A percentile compares a stretch with the other conserved stretches of the same genome.
These are phyloP conservation scores for Geosmithia putterillii DNA, from an alignment of 2,329 filamentous ascomycete species.

Conservation along the genomic window DNA sequence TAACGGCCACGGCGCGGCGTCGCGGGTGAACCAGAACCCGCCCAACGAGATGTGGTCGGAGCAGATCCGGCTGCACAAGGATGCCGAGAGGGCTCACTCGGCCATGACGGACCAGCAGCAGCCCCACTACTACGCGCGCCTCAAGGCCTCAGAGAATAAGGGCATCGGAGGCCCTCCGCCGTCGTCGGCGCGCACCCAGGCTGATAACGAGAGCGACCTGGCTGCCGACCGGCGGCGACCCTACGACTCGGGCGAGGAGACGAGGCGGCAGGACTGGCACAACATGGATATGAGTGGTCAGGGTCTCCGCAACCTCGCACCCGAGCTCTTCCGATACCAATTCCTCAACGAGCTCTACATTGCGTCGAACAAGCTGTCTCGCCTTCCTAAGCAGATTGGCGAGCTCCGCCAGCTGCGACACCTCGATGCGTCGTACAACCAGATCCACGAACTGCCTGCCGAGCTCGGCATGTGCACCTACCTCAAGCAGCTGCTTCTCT, in stretches of 20 bases:
- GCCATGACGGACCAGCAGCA: slow-evolving; percentile 58
- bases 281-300: slow-evolving; percentile 95
- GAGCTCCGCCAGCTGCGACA: slow-evolving; percentile 68
- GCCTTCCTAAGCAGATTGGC: slow-evolving; percentile 71
- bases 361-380: slow-evolving; percentile 78
- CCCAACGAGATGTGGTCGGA: slow-evolving; percentile 71
- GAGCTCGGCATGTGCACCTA: slow-evolving; percentile 97
- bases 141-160: slow-evolving; percentile 58
- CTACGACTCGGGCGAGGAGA: slow-evolving; percentile 52
- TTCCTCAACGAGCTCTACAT: slow-evolving; percentile 91
- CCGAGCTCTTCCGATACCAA: slow-evolving; percentile 71
- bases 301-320: slow-evolving; percentile 71
- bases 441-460: slow-evolving; percentile 67
- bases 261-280: slow-evolving; percentile 74
- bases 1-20: slow-evolving; percentile 40
- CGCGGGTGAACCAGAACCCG: slow-evolving; percentile 37
- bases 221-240: slow-evolving; percentile 46
- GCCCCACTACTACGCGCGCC: slow-evolving; percentile 59
- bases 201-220: slow-evolving; percentile 38
- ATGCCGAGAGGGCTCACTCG: slow-evolving; percentile 58
- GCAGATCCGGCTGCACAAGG: slow-evolving; percentile 70
- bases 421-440: slow-evolving; percentile 82
- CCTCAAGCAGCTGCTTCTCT: slow-evolving; percentile 71
- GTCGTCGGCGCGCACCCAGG: slow-evolving; percentile 32
- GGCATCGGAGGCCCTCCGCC: slow-evolving; percentile 46